Evolutionary conservation across 345 rosid genomes (phyloP).

Genomic region (Gossypium stocksii): DNA sequence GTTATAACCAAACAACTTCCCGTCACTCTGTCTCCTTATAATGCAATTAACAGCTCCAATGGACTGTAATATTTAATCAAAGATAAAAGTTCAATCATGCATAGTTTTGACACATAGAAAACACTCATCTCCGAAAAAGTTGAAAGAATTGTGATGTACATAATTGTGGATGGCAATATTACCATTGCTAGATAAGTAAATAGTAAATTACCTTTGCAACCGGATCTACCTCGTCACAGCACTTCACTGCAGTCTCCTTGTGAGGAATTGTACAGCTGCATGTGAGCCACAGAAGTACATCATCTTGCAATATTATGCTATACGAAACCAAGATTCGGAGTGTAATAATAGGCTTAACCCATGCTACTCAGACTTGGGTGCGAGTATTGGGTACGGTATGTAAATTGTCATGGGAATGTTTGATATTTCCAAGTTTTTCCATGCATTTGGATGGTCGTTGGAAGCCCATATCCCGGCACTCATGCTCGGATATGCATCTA

Average conservation of each 20-base stretch:
- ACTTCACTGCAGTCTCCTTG: conserved; percentile 76
- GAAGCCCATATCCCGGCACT: neutral
- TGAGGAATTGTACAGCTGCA: conserved; percentile 89
- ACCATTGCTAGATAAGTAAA: conserved; percentile 5
- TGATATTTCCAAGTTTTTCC: neutral
- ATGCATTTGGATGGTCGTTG: neutral
- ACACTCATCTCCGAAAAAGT: neutral
- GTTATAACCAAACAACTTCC: conserved; percentile 76
- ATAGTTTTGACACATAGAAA: conserved; percentile 5
- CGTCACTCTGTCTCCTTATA: conserved; percentile 65
- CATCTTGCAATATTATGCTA: conserved; percentile 3
- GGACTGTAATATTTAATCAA: conserved; percentile 44
- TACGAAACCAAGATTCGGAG: neutral
- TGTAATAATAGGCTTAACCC: neutral
- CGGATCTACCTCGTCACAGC: conserved; percentile 86
- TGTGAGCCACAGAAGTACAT: neutral
- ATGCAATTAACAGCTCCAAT: conserved; percentile 97
- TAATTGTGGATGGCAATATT: neutral
- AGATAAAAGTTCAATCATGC: conserved; percentile 21
- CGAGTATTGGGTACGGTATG: neutral
- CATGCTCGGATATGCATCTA: neutral
- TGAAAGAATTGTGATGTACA: conserved; percentile 2
- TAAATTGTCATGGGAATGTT: neutral
- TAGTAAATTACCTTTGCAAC: conserved; percentile 63
- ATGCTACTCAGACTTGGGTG: neutral